A percentile compares a stretch with the other conserved stretches of the same genome.
Conservation (phyloP, 495 filamentous ascomycete genomes). For the Cudoniella acicularis region DNA sequence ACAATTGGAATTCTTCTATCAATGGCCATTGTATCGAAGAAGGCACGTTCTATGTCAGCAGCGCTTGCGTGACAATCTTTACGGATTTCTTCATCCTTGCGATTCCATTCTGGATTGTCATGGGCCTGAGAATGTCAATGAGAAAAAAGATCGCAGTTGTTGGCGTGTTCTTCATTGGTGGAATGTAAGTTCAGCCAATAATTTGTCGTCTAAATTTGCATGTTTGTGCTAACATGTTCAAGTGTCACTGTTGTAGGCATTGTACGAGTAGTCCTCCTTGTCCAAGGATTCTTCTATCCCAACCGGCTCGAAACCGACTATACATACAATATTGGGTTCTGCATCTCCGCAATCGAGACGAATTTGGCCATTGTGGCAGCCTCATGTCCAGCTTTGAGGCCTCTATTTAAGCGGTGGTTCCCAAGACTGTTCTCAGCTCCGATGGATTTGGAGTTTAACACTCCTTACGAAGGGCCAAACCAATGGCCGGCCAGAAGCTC, state of each 20-base stretch:
- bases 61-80: slow-evolving; percentile 45
- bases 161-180: slow-evolving; percentile 29
- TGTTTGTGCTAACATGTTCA: too few species aligned
- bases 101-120: slow-evolving; percentile 46
- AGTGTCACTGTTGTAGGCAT: slow-evolving; percentile 52
- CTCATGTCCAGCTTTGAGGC: slow-evolving; percentile 40
- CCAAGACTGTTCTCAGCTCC: slow-evolving; percentile 18
- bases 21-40: slow-evolving; percentile 42
- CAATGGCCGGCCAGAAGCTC: too few species aligned
- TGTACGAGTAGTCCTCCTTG: slow-evolving; percentile 29
- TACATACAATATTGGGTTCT: slow-evolving; percentile 41
- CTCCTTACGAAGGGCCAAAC: too few species aligned
- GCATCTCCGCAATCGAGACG: slow-evolving; percentile 49
- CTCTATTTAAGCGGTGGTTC: slow-evolving; percentile 40
- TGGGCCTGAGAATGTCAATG: slow-evolving; percentile 41
- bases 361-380: slow-evolving; percentile 53
- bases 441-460: neutral
- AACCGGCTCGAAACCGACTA: slow-evolving; percentile 16
- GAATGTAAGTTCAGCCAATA: too few species aligned
- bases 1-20: slow-evolving; percentile 43
- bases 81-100: slow-evolving; percentile 47
- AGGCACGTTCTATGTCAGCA: slow-evolving; percentile 41
- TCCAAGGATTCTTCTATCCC: neutral
- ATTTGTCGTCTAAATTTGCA: too few species aligned
- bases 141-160: slow-evolving; percentile 41